Percentiles rank a stretch among this genome's conserved stretches.
Evolutionary conservation across 768 basidiomycete genomes (phyloP).

Genomic region (Rossbeevera mucosa): DNA sequence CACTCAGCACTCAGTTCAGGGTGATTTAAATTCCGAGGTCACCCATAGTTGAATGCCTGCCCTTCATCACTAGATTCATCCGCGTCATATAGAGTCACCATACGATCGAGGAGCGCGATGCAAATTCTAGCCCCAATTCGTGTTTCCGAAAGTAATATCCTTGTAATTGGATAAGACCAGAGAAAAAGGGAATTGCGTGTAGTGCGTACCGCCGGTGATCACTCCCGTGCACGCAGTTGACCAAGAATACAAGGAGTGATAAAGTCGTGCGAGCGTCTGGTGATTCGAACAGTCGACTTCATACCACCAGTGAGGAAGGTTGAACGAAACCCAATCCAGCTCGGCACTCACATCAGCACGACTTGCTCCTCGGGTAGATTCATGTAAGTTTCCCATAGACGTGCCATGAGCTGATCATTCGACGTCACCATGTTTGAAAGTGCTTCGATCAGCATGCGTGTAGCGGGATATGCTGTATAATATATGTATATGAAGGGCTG

Average conservation of each 20-base stretch:
- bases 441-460: constrained; percentile 68
- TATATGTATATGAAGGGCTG: neutral
- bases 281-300: constrained; percentile 58
- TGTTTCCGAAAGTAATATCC: constrained; percentile 50
- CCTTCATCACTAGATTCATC: constrained; percentile 61
- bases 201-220: constrained; percentile 49
- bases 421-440: constrained; percentile 82
- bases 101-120: constrained; percentile 61
- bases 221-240: constrained; percentile 65
- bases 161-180: constrained; percentile 1
- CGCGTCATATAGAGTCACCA: constrained; percentile 66
- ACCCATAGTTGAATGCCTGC: constrained; percentile 77
- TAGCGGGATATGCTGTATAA: constrained; percentile 52
- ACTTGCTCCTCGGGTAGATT: constrained; percentile 67
- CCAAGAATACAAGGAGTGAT: constrained; percentile 62
- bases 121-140: constrained; percentile 61
- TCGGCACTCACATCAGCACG: constrained; percentile 61
- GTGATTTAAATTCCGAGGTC: constrained; percentile 11
- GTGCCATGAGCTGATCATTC: constrained; percentile 54
- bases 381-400: constrained; percentile 62
- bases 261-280: constrained; percentile 58
- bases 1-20: constrained; percentile 8
- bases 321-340: neutral
- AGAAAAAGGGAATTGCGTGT: constrained; percentile 5
- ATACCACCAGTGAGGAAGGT: constrained; percentile 7